Evolutionary conservation across 768 basidiomycete genomes (phyloP).

Genomic region (Collybiopsis confluens): DNA sequence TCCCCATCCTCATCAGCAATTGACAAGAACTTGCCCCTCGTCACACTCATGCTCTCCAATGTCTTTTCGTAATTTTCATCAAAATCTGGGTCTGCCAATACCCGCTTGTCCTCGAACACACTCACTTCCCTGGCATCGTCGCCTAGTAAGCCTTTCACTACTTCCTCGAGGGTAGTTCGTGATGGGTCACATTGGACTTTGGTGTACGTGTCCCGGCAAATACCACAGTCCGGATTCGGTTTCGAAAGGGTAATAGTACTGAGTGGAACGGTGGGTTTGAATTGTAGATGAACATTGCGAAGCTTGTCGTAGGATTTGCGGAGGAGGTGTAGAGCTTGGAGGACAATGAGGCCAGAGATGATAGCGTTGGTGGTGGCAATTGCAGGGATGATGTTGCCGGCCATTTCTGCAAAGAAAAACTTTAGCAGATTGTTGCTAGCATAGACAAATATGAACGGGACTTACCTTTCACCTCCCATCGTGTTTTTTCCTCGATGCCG

Average conservation of each 20-base stretch:
- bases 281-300: conserved; percentile 75
- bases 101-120: conserved; percentile 81
- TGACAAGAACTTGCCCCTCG: conserved; percentile 80
- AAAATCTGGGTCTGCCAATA: conserved; percentile 92
- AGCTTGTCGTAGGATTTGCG: conserved; percentile 55
- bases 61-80: conserved; percentile 84
- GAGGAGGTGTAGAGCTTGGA: conserved; percentile 86
- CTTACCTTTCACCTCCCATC: conserved; percentile 97
- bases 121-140: conserved; percentile 61
- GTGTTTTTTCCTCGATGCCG: conserved; percentile 81
- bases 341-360: conserved; percentile 89
- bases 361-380: conserved; percentile 99
- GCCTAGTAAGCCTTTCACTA: conserved; percentile 67
- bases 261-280: conserved; percentile 76
- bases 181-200: conserved; percentile 70
- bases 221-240: conserved; percentile 76
- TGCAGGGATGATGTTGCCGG: conserved; percentile 98
- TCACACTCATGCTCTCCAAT: conserved; percentile 75
- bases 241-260: conserved; percentile 58
- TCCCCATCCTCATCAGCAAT: conserved; percentile 88
- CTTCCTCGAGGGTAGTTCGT: conserved; percentile 63
- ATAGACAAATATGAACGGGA: no score
- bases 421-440: no score
- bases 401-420: conserved; percentile 88
- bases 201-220: conserved; percentile 84